phyloP scores from a whole-genome alignment of 176 grass and related monocot species.

The Cenchrus fungigraminus region DNA sequence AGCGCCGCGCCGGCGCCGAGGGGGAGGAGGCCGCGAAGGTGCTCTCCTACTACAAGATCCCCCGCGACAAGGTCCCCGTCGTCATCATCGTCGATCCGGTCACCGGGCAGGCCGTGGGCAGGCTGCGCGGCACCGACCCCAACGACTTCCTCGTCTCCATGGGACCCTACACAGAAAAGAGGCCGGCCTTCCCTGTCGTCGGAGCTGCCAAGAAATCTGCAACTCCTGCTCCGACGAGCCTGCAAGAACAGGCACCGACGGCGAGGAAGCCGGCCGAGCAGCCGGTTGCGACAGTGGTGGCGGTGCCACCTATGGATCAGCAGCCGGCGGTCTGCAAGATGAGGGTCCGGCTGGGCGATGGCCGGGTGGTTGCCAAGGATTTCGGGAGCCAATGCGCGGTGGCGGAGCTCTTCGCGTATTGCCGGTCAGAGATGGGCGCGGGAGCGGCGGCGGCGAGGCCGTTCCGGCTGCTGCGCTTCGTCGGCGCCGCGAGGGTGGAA shows the following conservation, averaged over 20 bases:
- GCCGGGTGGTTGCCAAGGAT: constrained; percentile 7
- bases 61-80: not conserved
- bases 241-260: not conserved
- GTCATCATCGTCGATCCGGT: constrained; percentile 27
- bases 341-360: constrained; percentile 2
- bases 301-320: not conserved
- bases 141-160: constrained; percentile 3
- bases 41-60: not conserved
- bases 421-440: not conserved
- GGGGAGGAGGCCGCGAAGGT: constrained; percentile 27
- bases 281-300: not conserved
- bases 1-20: not conserved
- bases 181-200: not conserved
- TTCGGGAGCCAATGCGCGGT: not conserved
- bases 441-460: not conserved
- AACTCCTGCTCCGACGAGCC: not conserved
- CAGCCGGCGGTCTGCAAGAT: not conserved
- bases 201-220: not conserved
- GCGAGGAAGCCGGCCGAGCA: not conserved
- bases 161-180: not conserved
- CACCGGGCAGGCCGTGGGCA: constrained; percentile 20
- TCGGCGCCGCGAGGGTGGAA: not conserved
- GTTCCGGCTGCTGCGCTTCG: constrained; percentile 11
- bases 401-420: constrained; percentile 23
- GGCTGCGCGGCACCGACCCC: not conserved